Base-by-base conservation (phyloP, 805 yeast genomes). In the Cyberlindnera meyerae region DNA sequence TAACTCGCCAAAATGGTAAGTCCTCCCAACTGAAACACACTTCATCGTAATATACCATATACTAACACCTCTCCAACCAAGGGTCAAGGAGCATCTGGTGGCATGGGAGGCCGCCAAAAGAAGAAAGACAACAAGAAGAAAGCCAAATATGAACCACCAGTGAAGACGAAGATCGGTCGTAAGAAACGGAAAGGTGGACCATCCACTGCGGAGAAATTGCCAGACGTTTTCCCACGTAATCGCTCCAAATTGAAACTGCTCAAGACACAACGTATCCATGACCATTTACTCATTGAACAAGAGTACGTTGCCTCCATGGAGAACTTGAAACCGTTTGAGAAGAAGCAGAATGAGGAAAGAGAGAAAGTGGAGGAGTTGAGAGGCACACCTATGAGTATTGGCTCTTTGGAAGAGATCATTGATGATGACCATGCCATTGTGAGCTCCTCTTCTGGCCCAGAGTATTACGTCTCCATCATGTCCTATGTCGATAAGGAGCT, bases 361-460 rank as follows among this genome's bases (percentile, higher is more conserved):
- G 89, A 87, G 50, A 88, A 89, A 61, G 82, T 93, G 40, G 97
- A 93, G 58, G 97, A 89, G 51, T 75, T 93, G 55, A 79, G 98
- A 62, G 98, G 98, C 6, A 79, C 86, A 29, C 98, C 98, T 39
- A 82, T 93, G 84, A 82, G 95, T 27, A 83, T 93, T 44, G 98
- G 98, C 33, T 88, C 96, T 3, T 71, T 93, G 54, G 98, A 93
- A 60, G 98, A 93, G 66, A 86, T 93, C 44, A 86, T 93, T 50
- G 98, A 93, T 58, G 98, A 93, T 62, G 98, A 93, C 59, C 98
- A 93, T 63, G 98, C 98, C 14, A 93, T 93, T 68, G 97, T 93
- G 30, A 87, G 96, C 31, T 80, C 94, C 36, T 79, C 94, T 6
- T 87, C 96, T 11, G 97, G 97, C 16, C 95, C 97, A 6, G 98